Evolutionary conservation across 169 alveolate genomes (phyloP).

Genomic region (Eimeria zaria): DNA sequence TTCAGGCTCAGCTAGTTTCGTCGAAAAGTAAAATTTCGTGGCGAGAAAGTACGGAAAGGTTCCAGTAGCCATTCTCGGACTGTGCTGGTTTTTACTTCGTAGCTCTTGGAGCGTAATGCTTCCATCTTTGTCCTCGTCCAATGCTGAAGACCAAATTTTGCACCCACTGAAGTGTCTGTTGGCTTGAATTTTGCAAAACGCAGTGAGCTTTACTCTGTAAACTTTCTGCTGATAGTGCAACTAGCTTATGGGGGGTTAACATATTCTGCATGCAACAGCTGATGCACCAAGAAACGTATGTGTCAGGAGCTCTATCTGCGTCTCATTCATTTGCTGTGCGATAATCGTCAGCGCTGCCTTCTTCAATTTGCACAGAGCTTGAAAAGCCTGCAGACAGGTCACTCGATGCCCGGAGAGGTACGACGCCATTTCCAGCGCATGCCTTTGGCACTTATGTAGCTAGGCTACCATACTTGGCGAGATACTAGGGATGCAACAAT

Average conservation of each 20-base stretch:
- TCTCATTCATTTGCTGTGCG: conserved; percentile 86
- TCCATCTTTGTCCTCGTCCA: conserved; percentile 97
- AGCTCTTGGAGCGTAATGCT: conserved; percentile 88
- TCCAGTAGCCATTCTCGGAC: background rate
- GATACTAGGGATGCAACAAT: background rate
- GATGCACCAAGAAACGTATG: conserved; percentile 79
- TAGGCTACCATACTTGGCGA: background rate
- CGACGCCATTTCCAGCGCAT: background rate
- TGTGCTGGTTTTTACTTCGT: conserved; percentile 34
- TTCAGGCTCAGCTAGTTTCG: background rate
- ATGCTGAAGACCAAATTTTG: conserved; percentile 86
- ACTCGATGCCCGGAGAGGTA: background rate
- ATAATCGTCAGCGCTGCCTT: conserved; percentile 86
- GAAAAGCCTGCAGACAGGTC: conserved; percentile 80
- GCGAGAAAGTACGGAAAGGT: background rate
- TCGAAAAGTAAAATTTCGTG: background rate
- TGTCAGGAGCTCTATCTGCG: conserved; percentile 81
- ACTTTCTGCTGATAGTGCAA: background rate
- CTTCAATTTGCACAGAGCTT: conserved; percentile 83
- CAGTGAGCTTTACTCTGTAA: background rate
- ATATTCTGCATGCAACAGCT: background rate
- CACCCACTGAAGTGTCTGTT: background rate
- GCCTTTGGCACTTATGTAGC: background rate
- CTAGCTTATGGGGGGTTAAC: background rate
- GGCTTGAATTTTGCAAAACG: background rate